Evolutionary conservation across 192 early-diverging fungal species (phyloP).

Genomic region (Mortierella claussenii): DNA sequence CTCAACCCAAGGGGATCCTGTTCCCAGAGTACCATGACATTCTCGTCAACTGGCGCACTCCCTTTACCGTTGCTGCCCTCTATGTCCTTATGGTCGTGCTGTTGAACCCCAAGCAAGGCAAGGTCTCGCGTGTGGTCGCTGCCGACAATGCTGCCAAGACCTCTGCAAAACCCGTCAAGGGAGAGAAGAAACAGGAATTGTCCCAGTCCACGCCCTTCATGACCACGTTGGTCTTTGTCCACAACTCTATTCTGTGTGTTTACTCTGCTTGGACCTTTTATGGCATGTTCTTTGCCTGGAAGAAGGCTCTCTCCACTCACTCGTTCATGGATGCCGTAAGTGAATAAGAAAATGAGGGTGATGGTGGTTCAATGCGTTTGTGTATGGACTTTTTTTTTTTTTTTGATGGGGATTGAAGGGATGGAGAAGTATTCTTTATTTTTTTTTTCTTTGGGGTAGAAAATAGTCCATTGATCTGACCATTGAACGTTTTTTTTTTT

Average conservation of each 20-base stretch:
- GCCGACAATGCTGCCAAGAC: conserved; percentile 33
- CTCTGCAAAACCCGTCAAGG: background rate
- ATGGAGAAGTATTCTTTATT: background rate
- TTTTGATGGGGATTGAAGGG: too few relatives aligned
- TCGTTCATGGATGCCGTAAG: conserved; percentile 59
- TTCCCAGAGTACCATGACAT: conserved; percentile 51
- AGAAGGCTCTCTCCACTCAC: conserved; percentile 53
- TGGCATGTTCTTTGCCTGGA: conserved; percentile 61
- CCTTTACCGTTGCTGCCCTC: conserved; percentile 21
- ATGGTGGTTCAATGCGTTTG: too few relatives aligned
- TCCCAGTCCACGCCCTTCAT: conserved; percentile 56
- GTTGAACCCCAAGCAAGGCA: conserved; percentile 41
- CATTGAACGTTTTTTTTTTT: too few relatives aligned
- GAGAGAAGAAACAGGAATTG: conserved; percentile 30
- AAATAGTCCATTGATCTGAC: background rate
- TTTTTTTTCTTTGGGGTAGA: conserved; percentile 13
- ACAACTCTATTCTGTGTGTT: conserved; percentile 71
- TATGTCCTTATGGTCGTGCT: conserved; percentile 51
- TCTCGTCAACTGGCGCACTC: conserved; percentile 53
- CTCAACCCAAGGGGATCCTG: conserved; percentile 39
- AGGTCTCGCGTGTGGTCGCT: conserved; percentile 53
- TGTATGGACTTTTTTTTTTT: background rate
- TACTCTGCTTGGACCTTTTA: conserved; percentile 76
- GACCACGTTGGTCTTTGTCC: conserved; percentile 68
- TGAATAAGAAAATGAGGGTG: too few relatives aligned